A percentile compares a stretch with the other conserved stretches of the same genome.
These are phyloP conservation scores for Xylariomycetidae sp. DNA, from an alignment of 2,329 filamentous ascomycete genomes.

Conservation along the genomic window DNA sequence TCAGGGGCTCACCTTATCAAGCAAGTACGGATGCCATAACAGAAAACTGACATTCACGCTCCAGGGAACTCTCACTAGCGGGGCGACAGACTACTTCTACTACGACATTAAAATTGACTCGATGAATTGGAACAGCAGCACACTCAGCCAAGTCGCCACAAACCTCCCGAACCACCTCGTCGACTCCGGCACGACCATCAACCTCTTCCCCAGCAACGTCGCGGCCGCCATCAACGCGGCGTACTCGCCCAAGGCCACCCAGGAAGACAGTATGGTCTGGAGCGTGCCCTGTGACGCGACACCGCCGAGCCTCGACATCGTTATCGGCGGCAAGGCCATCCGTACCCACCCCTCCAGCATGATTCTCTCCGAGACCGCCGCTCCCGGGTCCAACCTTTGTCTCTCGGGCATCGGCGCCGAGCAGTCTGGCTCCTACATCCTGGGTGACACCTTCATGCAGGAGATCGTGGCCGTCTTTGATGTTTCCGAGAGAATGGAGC, in stretches of 20 bases:
- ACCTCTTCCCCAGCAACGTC: slow-evolving; percentile 24
- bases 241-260: slow-evolving; percentile 19
- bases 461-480: slow-evolving; percentile 26
- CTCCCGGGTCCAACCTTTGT: slow-evolving; percentile 18
- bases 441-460: slow-evolving; percentile 22
- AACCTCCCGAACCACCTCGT: slow-evolving; percentile 22
- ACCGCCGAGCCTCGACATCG: slow-evolving; percentile 24
- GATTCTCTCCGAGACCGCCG: slow-evolving; percentile 24
- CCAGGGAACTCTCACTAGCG: slow-evolving; percentile 8
- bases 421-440: slow-evolving; percentile 14
- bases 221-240: slow-evolving; percentile 25
- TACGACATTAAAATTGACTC: slow-evolving; percentile 22
- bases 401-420: slow-evolving; percentile 20
- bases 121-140: slow-evolving; percentile 13
- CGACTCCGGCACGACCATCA: slow-evolving; percentile 30
- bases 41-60: no score
- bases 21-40: no score
- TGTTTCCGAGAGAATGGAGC: slow-evolving; percentile 24
- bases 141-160: slow-evolving; percentile 15
- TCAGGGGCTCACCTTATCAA: no score
- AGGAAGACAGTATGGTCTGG: slow-evolving; percentile 17
- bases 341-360: slow-evolving; percentile 27
- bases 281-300: slow-evolving; percentile 23
- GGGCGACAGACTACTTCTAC: slow-evolving; percentile 23
- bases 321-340: slow-evolving; percentile 24